Base-by-base conservation (phyloP, 306 rosid species). In the Glycyrrhiza uralensis region DNA sequence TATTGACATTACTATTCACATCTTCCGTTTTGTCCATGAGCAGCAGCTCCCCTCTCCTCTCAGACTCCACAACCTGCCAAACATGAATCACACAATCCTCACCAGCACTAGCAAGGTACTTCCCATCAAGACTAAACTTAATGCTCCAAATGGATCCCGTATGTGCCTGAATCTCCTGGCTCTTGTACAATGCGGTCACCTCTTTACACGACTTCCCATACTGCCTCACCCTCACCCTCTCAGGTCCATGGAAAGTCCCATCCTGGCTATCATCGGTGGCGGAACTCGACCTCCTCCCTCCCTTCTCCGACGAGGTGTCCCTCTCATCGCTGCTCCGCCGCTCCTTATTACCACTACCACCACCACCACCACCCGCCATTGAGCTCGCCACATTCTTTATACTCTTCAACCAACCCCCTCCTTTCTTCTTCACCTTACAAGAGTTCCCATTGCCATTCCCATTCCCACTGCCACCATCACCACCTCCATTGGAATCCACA, bases 211-310 rank as follows among this genome's bases (percentile, higher is more conserved):
- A 81, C 52, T 95, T 95, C 32, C 99, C 99, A 71, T 91, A 95
- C 62, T 91, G 97, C 79, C 87, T 77, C 5, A 91, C 97, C 66
- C 87, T 78, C 61, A 89, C 89, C 64, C 91, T 91, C 83, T 91
- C 96, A n/a, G 96, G 97, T 12, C 96, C 91, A 60, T 91, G 99
- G 78, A 89, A 89, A 0, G 84, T 30, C 24, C 74, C 89, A 32
- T 95, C 99, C 72, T 95, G 99, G 74, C 99, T 91, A 72, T 95
- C 99, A 77, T 95, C 99, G 0, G 99, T 91, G 20, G 96, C 99
- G 1, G 99, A 95, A 69, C 99, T 95, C 2, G 97, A 95, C 84
- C 99, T 71, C 57, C 97, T 69, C 3, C 97, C 97, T 0, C 97
- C 99, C 55, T 89, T 91, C 78, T 95, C 99, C 14, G 99, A 95